Base-by-base conservation (phyloP, 2,329 filamentous ascomycete genomes). In the Verticillium dahliae region DNA sequence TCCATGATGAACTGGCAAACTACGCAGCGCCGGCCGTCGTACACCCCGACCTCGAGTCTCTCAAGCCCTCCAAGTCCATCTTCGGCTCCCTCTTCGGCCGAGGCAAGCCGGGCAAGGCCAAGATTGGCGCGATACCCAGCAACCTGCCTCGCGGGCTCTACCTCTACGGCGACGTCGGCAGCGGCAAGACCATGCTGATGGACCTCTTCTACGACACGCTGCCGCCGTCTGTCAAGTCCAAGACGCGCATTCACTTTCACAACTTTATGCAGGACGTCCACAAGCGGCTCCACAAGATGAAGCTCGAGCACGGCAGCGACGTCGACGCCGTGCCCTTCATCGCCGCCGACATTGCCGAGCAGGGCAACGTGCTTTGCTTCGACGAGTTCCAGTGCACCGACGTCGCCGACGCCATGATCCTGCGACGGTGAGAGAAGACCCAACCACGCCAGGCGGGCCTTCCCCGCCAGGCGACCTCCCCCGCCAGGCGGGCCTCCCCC, bases 201-300 rank as follows among this genome's bases (percentile, higher is more conserved):
- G 94, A 99, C 73, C 81, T 99, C 58, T 97, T 98, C 75, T 97
- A 93, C 78, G 93, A 98, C 66, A 97, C 94, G 0, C 80, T 98
- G 27, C 95, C 95, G 0, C 74, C 80, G 15, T 89, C 89, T 63
- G 92, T 98, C 66, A 84, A 81, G 62, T 86, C 87, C 37, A 97
- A 97, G 79, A 96, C 89, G 56, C 85, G 95, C 57, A 97, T 99
- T 70, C 95, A 99, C 79, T 99, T 99, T 76, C 92, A 98, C 80
- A 97, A 97, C 74, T 99, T 99, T 80, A 99, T 99, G 95, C 95
- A 98, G 75, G 91, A 96, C 74, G 90, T 98, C 57, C 95, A 99
- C 78, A 92, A 89, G 74, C 85, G 94, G 63, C 79, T 98, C 69
- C 95, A 98, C 78, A 87, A 86, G 72, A 88, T 96, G 76, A 97